Evolutionary conservation across 352 stramenopile species (phyloP).

Genomic region (Halophytophthora polymorphica): DNA sequence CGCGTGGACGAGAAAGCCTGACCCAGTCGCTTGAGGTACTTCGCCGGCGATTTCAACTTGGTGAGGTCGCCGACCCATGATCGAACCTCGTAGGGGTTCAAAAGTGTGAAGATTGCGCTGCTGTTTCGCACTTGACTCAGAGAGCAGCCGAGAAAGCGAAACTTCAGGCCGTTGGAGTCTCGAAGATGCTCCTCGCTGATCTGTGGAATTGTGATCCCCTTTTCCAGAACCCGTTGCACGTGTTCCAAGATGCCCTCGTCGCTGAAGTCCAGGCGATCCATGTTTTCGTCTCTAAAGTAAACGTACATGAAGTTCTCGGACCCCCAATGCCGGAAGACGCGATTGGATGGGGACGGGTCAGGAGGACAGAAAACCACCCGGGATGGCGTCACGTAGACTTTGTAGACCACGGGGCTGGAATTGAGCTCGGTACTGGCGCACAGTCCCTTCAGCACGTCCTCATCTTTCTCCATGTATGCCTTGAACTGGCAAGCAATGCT

Average conservation of each 20-base stretch:
- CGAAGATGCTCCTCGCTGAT: constrained; percentile 7
- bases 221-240: constrained; percentile 37
- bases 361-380: constrained; percentile 62
- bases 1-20: constrained; percentile 74
- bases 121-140: constrained; percentile 74
- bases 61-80: constrained; percentile 64
- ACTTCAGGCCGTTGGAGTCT: constrained; percentile 12
- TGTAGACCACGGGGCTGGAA: constrained; percentile 37
- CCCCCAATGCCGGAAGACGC: constrained; percentile 66
- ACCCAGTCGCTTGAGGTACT: constrained; percentile 76
- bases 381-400: constrained; percentile 65
- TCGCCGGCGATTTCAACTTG: constrained; percentile 45
- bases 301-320: constrained; percentile 80
- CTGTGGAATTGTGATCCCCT: constrained; percentile 39
- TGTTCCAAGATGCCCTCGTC: constrained; percentile 30
- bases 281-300: constrained; percentile 81
- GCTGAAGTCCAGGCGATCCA: constrained; percentile 62
- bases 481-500: constrained; percentile 36
- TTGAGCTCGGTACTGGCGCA: constrained; percentile 17
- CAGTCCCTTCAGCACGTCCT: constrained; percentile 20
- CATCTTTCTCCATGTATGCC: constrained; percentile 32
- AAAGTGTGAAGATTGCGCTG: constrained; percentile 62
- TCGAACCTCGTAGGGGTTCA: constrained; percentile 48
- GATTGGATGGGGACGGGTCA: constrained; percentile 50
- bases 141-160: constrained; percentile 70